phyloP scores from a whole-genome alignment of 2,329 filamentous ascomycete genomes.

The Alternaria metachromatica region DNA sequence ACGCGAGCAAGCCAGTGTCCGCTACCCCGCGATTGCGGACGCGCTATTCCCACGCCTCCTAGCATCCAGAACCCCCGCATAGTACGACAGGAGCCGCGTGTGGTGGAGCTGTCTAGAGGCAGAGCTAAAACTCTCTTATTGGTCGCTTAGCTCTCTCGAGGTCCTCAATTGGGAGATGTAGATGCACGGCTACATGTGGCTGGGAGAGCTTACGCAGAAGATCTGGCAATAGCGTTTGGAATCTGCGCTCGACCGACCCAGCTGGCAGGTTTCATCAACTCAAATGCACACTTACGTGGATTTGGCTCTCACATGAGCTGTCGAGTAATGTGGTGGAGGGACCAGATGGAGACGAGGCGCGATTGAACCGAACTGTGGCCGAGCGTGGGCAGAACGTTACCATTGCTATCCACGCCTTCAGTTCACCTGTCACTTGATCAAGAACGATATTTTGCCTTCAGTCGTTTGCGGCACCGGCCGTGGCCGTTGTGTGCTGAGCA shows the following conservation, averaged over 20 bases:
- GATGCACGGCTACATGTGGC: constrained; percentile 13
- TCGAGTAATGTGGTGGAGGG: constrained; percentile 4
- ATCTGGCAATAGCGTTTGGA: constrained; percentile 13
- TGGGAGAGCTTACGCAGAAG: constrained; percentile 16
- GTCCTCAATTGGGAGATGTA: constrained; percentile 3
- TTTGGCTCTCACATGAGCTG: constrained; percentile 17
- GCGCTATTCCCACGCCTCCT: constrained; percentile 13
- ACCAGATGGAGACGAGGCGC: background rate
- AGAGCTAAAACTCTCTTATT: constrained; percentile 1
- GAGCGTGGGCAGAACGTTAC: background rate
- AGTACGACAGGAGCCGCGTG: constrained; percentile 30
- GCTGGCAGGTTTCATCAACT: constrained; percentile 13
- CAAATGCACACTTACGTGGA: constrained; percentile 8
- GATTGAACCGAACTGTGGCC: constrained; percentile 3
- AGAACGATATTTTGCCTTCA: background rate
- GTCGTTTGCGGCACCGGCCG: constrained; percentile 3
- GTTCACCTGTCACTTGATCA: background rate
- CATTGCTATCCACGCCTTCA: background rate
- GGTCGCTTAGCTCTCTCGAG: constrained; percentile 3
- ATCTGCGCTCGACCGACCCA: constrained; percentile 34
- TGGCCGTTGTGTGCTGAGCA: constrained; percentile 8
- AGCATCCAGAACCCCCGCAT: constrained; percentile 30
- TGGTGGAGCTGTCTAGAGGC: constrained; percentile 12
- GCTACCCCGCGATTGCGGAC: constrained; percentile 29
- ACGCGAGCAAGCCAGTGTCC: background rate